These are phyloP conservation scores for Saccharum hybrid DNA, from an alignment of 202 grass and related monocot genomes.

Conservation along the genomic window DNA sequence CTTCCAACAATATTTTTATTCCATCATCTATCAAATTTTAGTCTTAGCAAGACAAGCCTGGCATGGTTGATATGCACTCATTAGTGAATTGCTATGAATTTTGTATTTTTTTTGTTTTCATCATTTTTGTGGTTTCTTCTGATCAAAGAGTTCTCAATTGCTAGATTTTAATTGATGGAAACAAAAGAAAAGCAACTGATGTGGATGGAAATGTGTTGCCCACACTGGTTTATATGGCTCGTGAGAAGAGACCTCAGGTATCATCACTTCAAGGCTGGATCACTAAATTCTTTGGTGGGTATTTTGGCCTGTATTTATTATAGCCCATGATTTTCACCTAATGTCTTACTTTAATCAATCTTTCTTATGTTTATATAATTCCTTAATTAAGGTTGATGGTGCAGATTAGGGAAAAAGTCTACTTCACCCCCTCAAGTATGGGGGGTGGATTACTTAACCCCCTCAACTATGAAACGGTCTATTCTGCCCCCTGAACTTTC, in stretches of 20 bases:
- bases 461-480: too few relatives aligned
- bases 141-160: conserved; percentile 32
- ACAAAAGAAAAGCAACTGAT: conserved; percentile 51
- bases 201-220: conserved; percentile 59
- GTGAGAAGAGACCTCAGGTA: conserved; percentile 71
- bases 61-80: conserved; percentile 16
- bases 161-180: conserved; percentile 74
- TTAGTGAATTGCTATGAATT: conserved; percentile 23
- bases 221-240: conserved; percentile 77
- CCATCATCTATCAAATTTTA: neutral
- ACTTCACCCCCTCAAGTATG: too few relatives aligned
- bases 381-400: conserved; percentile 34
- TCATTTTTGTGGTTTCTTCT: conserved; percentile 29
- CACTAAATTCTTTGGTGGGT: conserved; percentile 81
- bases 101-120: neutral
- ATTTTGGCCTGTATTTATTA: conserved; percentile 10
- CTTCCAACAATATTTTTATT: neutral
- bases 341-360: conserved; percentile 1
- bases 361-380: conserved; percentile 21
- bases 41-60: conserved; percentile 5
- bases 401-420: too few relatives aligned
- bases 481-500: too few relatives aligned
- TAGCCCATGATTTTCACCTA: neutral
- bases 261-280: conserved; percentile 91
- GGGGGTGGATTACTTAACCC: too few relatives aligned